These are phyloP conservation scores for Schwanniomyces sp. DNA, from an alignment of 805 yeast species.

Conservation along the genomic window DNA sequence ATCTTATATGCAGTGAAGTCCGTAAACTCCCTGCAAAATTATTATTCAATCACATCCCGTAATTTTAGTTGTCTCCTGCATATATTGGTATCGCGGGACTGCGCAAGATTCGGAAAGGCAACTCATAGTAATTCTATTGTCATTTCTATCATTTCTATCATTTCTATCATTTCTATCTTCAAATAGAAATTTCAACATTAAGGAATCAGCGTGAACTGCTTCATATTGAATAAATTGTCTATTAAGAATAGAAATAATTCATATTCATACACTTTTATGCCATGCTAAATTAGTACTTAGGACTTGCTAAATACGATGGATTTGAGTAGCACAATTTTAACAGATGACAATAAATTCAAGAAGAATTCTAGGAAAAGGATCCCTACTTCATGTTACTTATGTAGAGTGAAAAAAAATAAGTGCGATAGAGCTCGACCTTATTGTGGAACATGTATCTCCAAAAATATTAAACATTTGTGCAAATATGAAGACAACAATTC, in stretches of 20 bases:
- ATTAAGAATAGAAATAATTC: too few relatives aligned
- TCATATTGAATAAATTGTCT: too few relatives aligned
- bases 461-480: conserved; percentile 38
- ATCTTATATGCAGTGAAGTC: not conserved
- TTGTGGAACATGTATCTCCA: conserved; percentile 36
- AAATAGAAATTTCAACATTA: too few relatives aligned
- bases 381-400: not conserved
- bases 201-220: too few relatives aligned
- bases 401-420: not conserved
- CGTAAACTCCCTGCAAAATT: not conserved
- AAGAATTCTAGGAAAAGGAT: not conserved
- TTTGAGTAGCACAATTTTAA: not conserved
- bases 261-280: too few relatives aligned
- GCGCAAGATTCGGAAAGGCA: too few relatives aligned
- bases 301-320: not conserved
- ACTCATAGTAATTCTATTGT: too few relatives aligned
- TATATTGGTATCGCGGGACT: too few relatives aligned
- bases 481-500: conserved; percentile 38
- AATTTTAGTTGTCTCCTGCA: not conserved
- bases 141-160: too few relatives aligned
- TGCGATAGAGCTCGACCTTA: not conserved
- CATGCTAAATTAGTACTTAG: too few relatives aligned
- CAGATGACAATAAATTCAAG: not conserved
- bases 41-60: not conserved
- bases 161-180: too few relatives aligned